These are phyloP conservation scores for Gracilaria domingensis DNA, from an alignment of 23 red algal genomes.

Conservation along the genomic window DNA sequence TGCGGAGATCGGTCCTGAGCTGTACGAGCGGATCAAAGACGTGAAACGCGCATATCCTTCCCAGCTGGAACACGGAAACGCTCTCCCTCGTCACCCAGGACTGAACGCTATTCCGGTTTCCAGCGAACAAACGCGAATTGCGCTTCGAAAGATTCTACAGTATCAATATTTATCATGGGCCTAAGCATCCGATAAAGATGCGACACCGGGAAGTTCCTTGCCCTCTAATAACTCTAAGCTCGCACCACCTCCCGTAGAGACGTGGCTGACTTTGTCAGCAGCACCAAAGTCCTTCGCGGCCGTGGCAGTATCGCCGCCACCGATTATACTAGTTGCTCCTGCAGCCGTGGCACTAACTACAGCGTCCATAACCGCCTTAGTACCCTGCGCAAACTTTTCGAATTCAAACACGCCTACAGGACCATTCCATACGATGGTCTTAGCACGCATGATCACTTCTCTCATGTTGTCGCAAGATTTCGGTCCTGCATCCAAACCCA, in stretches of 20 bases:
- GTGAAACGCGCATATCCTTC: background rate
- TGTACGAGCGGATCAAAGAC: background rate
- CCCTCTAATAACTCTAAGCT: constrained; percentile 94
- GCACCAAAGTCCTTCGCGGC: constrained; percentile 89
- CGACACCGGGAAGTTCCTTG: constrained; percentile 92
- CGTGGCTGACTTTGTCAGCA: constrained; percentile 86
- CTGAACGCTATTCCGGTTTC: background rate
- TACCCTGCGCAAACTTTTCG: constrained; percentile 78
- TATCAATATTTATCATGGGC: background rate
- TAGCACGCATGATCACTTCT: constrained; percentile 67
- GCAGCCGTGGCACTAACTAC: constrained; percentile 74
- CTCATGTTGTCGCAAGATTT: constrained; percentile 63
- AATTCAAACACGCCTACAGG: constrained; percentile 98
- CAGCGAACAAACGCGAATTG: background rate
- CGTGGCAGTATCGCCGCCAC: constrained; percentile 95
- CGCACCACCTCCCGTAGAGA: constrained; percentile 91
- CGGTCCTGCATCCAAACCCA: constrained; percentile 93
- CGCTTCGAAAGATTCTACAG: background rate
- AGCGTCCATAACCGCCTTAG: constrained; percentile 84
- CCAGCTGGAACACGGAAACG: background rate
- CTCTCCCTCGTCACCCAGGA: background rate
- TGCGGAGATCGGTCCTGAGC: no score
- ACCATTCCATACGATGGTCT: constrained; percentile 97
- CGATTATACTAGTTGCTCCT: constrained; percentile 85
- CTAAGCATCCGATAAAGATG: constrained; percentile 72